Evolutionary conservation across 106 monocot genomes (phyloP).

Genomic region (Vanilla planifolia): DNA sequence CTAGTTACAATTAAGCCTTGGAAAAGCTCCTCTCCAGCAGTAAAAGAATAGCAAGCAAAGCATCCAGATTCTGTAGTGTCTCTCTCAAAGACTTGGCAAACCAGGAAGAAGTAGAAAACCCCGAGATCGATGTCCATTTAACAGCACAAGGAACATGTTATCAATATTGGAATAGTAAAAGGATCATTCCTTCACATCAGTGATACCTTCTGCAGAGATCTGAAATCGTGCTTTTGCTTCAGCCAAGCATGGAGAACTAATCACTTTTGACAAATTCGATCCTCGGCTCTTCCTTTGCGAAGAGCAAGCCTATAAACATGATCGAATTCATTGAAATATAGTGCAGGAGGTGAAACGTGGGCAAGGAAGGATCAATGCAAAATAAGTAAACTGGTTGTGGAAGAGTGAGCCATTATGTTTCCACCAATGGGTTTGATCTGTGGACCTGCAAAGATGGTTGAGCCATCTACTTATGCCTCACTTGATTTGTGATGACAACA

Average conservation of each 20-base stretch:
- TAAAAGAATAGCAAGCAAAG: too few species aligned
- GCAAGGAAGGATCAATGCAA: not conserved
- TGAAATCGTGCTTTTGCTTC: conserved; percentile 18
- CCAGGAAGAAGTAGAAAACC: too few species aligned
- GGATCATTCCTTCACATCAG: conserved; percentile 13
- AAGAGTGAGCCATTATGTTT: conserved; percentile 93
- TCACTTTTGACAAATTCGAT: conserved; percentile 26
- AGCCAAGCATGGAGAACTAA: conserved; percentile 20
- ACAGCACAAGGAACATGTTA: too few species aligned
- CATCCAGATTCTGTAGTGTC: too few species aligned
- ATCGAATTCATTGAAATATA: not conserved
- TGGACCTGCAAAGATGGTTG: conserved; percentile 83
- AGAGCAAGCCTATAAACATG: conserved; percentile 11
- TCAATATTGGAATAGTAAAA: too few species aligned
- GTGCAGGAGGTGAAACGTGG: not conserved
- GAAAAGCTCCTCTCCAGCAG: too few species aligned
- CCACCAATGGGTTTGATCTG: conserved; percentile 93
- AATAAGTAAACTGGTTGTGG: conserved; percentile 70
- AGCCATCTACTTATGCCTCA: conserved; percentile 94
- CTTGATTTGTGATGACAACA: conserved; percentile 88
- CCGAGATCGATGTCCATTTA: too few species aligned
- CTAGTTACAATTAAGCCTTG: too few species aligned
- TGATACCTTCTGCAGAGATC: conserved; percentile 18
- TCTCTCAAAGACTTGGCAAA: too few species aligned
- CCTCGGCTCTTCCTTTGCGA: conserved; percentile 20